Base-by-base conservation (phyloP, 371 early-diverging fungal species). In the Agmasoma carcini region DNA sequence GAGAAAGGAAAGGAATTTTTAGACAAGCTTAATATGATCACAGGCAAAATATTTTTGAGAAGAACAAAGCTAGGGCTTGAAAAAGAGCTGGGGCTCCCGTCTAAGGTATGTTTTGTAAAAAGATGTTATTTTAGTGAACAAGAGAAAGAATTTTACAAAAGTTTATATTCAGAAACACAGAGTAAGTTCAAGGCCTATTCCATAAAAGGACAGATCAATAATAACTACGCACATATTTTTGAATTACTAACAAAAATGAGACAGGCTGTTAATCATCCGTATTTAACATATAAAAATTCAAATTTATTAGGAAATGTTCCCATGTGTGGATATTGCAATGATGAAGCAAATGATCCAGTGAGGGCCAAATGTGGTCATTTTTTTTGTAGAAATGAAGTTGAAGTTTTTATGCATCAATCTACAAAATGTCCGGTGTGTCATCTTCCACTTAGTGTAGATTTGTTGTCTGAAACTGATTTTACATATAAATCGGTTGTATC, bases 221-320 rank as follows among this genome's bases (percentile, higher is more conserved):
- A 87, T 69, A 83, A 90, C 67, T 93, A 90, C 64, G 88, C 88
- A 40, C 82, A 87, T 62, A 88, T 90, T 54, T 79, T 78, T 61
- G 62, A 61, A 39, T 66, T 80, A 23, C 55, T 79, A 37, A 66
- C 64, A 15, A 66, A 78, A 41, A 77, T 81, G 78, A 44, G 76
- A 40, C 55, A 73, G 22, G 77, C 85, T 26, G 87, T 84, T 30
- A 86, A 91, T 70, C 93, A 92, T 72, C 90, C 90, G 1, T 83
- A 83, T 62, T 64, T 85, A 57, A 79, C 83, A 33, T 59, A 38
- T 58, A 71, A 71, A 52, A 73, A 68, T 51, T 76, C 63, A 58
- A 65, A 50, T 31, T 52, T 53, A 11, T 29, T 46, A 7, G 23
- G 41, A 27, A 73, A 79, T 55, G 73, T 75, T 0, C 73, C 85